phyloP scores from a whole-genome alignment of 345 rosid species.

The Nephelium lappaceum region DNA sequence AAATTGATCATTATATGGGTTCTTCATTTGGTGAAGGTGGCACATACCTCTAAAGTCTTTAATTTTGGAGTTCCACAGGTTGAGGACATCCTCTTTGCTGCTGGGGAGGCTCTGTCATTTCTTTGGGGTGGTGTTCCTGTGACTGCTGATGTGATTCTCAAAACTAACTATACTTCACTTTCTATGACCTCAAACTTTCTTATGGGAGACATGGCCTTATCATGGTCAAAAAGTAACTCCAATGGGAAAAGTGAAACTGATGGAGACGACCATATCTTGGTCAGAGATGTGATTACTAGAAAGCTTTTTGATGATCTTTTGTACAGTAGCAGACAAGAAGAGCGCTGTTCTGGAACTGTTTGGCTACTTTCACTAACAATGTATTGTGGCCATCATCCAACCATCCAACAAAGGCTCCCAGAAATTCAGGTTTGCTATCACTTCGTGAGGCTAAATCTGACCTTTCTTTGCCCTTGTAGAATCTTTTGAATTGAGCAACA shows the following conservation, averaged over 20 bases:
- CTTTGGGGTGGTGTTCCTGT: conserved; percentile 95
- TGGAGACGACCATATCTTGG: conserved; percentile 50
- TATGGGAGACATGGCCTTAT: conserved; percentile 65
- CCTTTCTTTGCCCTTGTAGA: background rate
- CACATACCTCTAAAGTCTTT: conserved; percentile 10
- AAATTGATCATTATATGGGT: background rate
- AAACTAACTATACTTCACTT: conserved; percentile 86
- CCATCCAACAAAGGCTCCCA: conserved; percentile 86
- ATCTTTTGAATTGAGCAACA: background rate
- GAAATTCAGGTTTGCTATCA: conserved; percentile 81
- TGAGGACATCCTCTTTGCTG: conserved; percentile 94
- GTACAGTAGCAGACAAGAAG: conserved; percentile 89
- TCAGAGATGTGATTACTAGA: conserved; percentile 67
- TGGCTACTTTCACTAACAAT: conserved; percentile 89
- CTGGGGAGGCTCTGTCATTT: conserved; percentile 93
- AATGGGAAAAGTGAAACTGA: conserved; percentile 44
- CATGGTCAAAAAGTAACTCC: conserved; percentile 44
- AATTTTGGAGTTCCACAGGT: conserved; percentile 56
- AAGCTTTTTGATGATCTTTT: conserved; percentile 85
- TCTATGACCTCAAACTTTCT: conserved; percentile 84
- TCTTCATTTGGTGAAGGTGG: conserved; percentile 7
- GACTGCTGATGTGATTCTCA: conserved; percentile 83
- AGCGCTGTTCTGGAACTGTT: conserved; percentile 96
- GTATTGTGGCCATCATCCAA: conserved; percentile 87
- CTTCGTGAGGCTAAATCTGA: conserved; percentile 11